phyloP scores from a whole-genome alignment of 164 flowering plant genomes.

The Liquidambar formosana region DNA sequence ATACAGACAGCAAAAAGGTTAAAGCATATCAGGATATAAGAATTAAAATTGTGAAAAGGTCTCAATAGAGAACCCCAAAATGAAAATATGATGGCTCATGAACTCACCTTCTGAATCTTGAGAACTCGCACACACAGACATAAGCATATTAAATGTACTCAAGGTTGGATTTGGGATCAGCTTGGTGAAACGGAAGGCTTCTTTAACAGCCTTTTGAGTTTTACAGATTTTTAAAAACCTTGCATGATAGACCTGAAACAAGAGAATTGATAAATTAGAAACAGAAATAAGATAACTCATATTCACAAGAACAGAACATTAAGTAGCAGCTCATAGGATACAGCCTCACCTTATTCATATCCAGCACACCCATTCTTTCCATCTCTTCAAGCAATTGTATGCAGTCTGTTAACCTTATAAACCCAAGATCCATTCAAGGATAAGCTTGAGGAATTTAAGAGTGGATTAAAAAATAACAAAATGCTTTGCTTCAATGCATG shows the following conservation, averaged over 20 bases:
- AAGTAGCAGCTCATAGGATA: conserved; percentile 3
- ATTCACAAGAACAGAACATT: background rate
- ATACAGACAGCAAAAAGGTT: conserved; percentile 4
- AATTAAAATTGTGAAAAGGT: background rate
- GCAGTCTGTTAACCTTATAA: conserved; percentile 68
- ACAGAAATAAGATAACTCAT: background rate
- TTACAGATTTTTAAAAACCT: conserved; percentile 66
- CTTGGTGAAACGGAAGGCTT: conserved; percentile 75
- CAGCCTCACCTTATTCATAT: conserved; percentile 73
- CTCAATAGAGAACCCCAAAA: background rate
- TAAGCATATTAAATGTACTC: conserved; percentile 95
- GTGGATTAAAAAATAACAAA: background rate
- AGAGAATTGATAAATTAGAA: conserved; percentile 13
- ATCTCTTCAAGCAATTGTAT: conserved; percentile 70
- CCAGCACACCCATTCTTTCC: conserved; percentile 64
- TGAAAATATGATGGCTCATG: background rate
- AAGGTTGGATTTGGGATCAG: conserved; percentile 74
- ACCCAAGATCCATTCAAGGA: conserved; percentile 8
- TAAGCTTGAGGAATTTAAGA: conserved; percentile 3
- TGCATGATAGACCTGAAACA: conserved; percentile 73
- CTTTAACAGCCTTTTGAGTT: conserved; percentile 70
- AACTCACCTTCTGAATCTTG: conserved; percentile 81
- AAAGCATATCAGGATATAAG: background rate
- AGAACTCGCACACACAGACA: conserved; percentile 86
- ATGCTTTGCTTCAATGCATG: background rate